Base-by-base conservation (phyloP, 805 yeast genomes). In the Vanderwaltozyma polyspora region DNA sequence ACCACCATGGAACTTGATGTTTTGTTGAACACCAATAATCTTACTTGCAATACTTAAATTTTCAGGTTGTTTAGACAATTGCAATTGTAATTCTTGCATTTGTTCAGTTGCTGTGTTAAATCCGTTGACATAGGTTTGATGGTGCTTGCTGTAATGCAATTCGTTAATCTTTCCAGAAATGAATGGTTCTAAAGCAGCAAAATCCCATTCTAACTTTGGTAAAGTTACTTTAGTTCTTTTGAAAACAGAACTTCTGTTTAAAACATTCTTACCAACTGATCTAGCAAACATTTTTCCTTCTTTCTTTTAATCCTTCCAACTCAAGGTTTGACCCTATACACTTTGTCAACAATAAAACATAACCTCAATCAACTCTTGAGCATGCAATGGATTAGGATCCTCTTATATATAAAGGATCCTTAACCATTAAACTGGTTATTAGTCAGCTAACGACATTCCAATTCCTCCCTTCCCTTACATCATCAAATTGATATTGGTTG, bases 1-100 rank as follows among this genome's bases (percentile, higher is more conserved):
- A 58, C 95, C 95, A 48, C 91, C 91, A 60, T 85, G 87, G 75
- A 85, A 85, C 57, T 82, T 85, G 66, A 86, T 74, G 47, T 70
- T 65, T 49, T 81, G 80, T 58, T 79, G 81, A 44, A 83, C 66
- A 45, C 67, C 72, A 26, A 52, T 36, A 29, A 49, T 35, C 34
- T 47, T 34, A 17, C 34, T 40, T 40, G 64, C 61, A 10, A 29
- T 9, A 37, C 63, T 55, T 50, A 79, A 68, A 31, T 45, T 41
- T 16, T 45, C 36, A 6, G 52, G 48, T 14, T 47, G 25, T 6
- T 37, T 27, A 3, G 47, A 44, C 42, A 77, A 72, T 35, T 66
- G 65, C 26, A 63, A 60, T 40, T 70, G 52, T 31, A 94, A 86
- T 48, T 73, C 81, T 10, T 71, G 70, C 34, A 75, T 67, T 62